Evolutionary conservation across 495 filamentous ascomycete species (phyloP), one percentile per base, ranked within the genome.

Genomic region (Opeltia flavorubescens): DNA sequence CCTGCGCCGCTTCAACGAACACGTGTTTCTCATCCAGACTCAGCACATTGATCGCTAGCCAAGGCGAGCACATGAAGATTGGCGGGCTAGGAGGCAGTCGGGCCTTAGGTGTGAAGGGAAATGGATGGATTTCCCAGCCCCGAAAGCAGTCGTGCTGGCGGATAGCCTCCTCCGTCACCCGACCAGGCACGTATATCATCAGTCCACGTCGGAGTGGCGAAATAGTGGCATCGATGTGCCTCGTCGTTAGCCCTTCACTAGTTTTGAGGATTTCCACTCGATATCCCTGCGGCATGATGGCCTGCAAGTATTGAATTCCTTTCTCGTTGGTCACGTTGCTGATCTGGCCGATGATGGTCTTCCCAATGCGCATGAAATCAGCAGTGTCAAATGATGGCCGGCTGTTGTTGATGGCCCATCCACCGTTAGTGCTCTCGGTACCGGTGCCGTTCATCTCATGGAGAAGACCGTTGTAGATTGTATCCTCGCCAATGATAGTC

Each of bases 281-380:
- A 33, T 60, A 60, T 3, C 52, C 52, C 1, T 18, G 28, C 2
- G 58, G 53, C 15, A 60, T 18, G 17, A 28, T 17, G 2, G 15
- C 15, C 15, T 38, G 53, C 24, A 60, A 17, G 31, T 60, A 58
- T 11, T 60, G 53, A 9, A 60, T 50, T 7, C 58, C 58, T 26
- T 31, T 33, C 7, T 20, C 3, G 33, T 61, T 61, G 4, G 58
- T 61, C 29, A 61, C 58, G 23, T 59, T 44, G 38, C 58, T 61
- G 15, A 49, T 36, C 24, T 61, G 58, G 1, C 51, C 56, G 13
- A 61, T 27, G 15, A 61, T 39, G 15, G 28, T 46, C 13, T 40
- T 47, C 8, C 56, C 56, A 23, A 61, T 57, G 0, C 58, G 48
- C 58, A 61, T 56, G 51, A 61, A 59, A 44, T 61, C 58, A 9